Evolutionary conservation across 768 basidiomycete species (phyloP), one percentile per base, ranked within the genome.

Genomic region (Mycena pura): DNA sequence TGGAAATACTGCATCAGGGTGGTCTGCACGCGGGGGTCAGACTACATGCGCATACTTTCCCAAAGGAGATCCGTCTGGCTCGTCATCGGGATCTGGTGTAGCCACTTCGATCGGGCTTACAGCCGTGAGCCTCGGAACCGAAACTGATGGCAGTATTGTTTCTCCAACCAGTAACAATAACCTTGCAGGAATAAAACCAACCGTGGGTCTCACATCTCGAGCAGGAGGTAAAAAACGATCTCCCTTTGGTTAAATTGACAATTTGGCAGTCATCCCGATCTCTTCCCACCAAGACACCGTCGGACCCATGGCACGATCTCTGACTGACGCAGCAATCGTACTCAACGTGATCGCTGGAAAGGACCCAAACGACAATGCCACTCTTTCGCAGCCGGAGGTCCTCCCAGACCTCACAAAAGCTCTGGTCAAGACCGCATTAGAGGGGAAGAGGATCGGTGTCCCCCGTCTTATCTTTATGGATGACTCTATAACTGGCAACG

Each of bases 211-310:
- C 31, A 86, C 84, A 5, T 86, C 85, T 10, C 76, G 84, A 11
- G 82, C 84, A 14, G 86, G 85, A 70, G 86, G 86, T 83, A 63
- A 29, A 69, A 47, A 10, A n/a, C 38, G 43, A 54, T 36, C 7
- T 32, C 11, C 15, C 32, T 17, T 38, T 38, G 41, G 6, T 21
- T 24, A 19, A 36, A 9, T 36, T 36, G 34, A 36, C 34, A 17
- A 36, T 36, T n/a, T 38, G 17, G 5, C 51, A 86, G 86, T 86
- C 3, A 74, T 86, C 31, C 86, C 86, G 3, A 84, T 85, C 7
- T 85, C 84, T 2, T 71, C 73, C n/a, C 79, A 85, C 62, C 85
- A 85, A 70, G 87, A 88, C 62, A 82, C 85, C 1, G 79, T 86
- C 5, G 86, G 86, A 0, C 86, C 86, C 0, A 79, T 88, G 63